Evolutionary conservation across 257 asterid species (phyloP), one percentile per base, ranked within the genome.

Genomic region (Solanum chiquidenum): DNA sequence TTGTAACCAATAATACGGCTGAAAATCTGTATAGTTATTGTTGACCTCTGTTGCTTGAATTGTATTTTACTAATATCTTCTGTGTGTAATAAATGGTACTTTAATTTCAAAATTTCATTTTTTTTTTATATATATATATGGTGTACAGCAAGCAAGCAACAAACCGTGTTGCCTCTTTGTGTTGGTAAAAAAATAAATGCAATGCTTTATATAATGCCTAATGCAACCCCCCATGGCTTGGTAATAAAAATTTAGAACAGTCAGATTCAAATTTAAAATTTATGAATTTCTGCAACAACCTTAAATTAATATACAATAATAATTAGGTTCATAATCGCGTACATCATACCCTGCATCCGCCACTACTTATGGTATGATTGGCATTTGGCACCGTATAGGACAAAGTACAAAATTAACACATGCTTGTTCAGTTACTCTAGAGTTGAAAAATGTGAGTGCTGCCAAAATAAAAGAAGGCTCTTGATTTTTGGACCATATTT

Each of bases 11-110:
- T 73, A 29, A 49, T 49, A 58, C n/a, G 42, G 86, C 86, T 49
- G 86, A 82, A 82, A 82, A 82, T 31, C 27, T 49, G 86, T 49
- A 46, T 18, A 49, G 55, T 80, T 18, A 46, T 82, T 29, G 69
- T 49, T 49, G 69, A 82, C 86, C 86, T 49, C 37, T 82, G 69
- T 82, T 82, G 86, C 86, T 49, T 82, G 40, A 82, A 49, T 49
- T 82, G 86, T 82, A 79, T 79, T 79, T 79, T 44, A 20, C 25
- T 55, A 79, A 14, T 44, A 79, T 37, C 85, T 79, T 42, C 34
- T 25, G 8, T 76, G 35, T 77, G 58, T 29, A 64, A n/a, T n/a
- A 76, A 76, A 72, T 72, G 35, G n/a, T 42, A n/a, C 62, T 77
- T 42, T 38, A 27, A n/a, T 76, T 40, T 79, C 40, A 79, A 77